Evolutionary conservation across 208 protist species (phyloP), one percentile per base, ranked within the genome.

Genomic region (Leishmania braziliensis): DNA sequence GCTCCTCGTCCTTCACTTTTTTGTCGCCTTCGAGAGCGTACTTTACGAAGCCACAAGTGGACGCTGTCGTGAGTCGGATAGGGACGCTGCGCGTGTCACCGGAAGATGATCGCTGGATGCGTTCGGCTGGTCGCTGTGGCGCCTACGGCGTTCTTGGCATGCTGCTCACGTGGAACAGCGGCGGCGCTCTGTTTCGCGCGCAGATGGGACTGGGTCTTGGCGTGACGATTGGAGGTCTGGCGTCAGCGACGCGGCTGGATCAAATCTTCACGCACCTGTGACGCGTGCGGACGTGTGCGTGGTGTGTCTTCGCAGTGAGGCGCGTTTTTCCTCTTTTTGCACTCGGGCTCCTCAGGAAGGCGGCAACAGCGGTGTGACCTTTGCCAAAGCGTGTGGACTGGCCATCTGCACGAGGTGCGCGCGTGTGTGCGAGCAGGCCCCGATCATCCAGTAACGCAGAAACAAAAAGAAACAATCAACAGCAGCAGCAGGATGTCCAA

Each of bases 151-250:
- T 91, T 63, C 36, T 91, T 26, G 85, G 86, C 26, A 92, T 89
- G 88, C 78, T 97, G 72, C 80, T 97, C 33, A 82, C 86, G 63
- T 95, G 92, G 92, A 97, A 95, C 79, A 92, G 86, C 73, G 88
- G 91, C 9, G 80, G 83, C 8, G 75, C 88, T 72, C 74, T 91
- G 51, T 95, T 91, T 80, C 84, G 93, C 0, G 65, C 88, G 56
- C 84, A 73, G 43, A 94, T 97, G 89, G 93, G 93, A 4, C 77
- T 95, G 14, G 93, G 93, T 9, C 63, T 90, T 48, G 93, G 93
- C 2, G 88, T 95, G 3, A 84, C 87, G 26, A 72, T 84, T 5
- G 93, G 84, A 0, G 77, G 81, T 53, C 69, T 86, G 6, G 70
- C 91, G 18, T 97, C 93, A 0, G 89, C 86, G 3, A 89, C 86